Evolutionary conservation across 2,329 filamentous ascomycete genomes (phyloP), one percentile per base, ranked within the genome.

Genomic region (Ascochyta viciae-villosae): DNA sequence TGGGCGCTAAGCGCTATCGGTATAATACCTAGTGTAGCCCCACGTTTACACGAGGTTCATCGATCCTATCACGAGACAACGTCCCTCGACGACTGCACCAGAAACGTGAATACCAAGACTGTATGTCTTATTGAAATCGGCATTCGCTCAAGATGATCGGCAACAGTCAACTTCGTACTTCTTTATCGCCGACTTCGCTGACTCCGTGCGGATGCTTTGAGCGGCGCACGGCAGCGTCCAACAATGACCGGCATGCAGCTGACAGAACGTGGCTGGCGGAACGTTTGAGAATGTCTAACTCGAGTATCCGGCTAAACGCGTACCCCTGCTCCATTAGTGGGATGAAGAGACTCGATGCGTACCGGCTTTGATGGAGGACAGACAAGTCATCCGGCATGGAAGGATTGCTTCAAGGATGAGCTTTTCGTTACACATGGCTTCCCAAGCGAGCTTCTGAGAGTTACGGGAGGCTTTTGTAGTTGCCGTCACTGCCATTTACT

Each of bases 161-260:
- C 7, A 2, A 26, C 34, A 9, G 29, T 29, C 19, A 31, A 12
- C 22, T 22, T n/a, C 22, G 15, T 16, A 6, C n/a, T 22, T 43
- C 34, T 23, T 13, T 6, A 10, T 12, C 13, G 12, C 4, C 10
- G 39, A n/a, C 5, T n/a, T 41, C 15, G 24, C 13, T 45, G 9
- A 7, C 15, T n/a, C n/a, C 16, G 1, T 13, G 22, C 24, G 31
- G 6, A 35, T 9, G 35, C 29, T 13, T 27, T 34, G 37, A 37
- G 42, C 15, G 15, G 22, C 27, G 31, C 16, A 22, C 42, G 22
- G 37, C 37, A 38, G 15, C 23, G 31, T 37, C 46, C 40, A 31
- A 55, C 37, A 35, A 43, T 47, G 41, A 19, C 35, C 15, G 15
- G 15, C 40, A 26, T 45, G 41, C 47, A 56, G 46, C 53, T 56